phyloP scores from a whole-genome alignment of 352 stramenopile genomes.

The Phytopythium delawarense region DNA sequence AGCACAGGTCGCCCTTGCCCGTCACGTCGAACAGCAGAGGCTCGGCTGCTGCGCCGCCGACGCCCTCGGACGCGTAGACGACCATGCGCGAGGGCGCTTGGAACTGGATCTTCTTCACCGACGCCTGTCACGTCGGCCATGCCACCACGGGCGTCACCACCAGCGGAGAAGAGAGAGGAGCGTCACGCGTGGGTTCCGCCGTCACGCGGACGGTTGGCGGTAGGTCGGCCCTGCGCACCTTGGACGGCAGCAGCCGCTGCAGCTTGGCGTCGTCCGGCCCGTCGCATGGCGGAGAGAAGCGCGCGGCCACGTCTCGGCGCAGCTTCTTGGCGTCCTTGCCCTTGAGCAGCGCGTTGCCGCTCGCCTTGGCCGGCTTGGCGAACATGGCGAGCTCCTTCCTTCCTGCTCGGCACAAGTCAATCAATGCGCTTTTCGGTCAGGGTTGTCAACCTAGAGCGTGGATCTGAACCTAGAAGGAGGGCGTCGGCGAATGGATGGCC shows the following conservation, averaged over 20 bases:
- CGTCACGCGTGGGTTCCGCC: too few relatives aligned
- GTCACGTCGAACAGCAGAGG: constrained; percentile 69
- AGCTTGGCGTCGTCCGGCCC: constrained; percentile 33
- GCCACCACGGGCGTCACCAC: too few relatives aligned
- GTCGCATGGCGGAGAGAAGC: constrained; percentile 24
- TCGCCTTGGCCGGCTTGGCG: constrained; percentile 70
- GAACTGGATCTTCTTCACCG: constrained; percentile 75
- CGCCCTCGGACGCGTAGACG: constrained; percentile 57
- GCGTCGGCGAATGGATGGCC: too few relatives aligned
- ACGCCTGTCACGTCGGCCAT: constrained; percentile 10
- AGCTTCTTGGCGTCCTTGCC: constrained; percentile 87
- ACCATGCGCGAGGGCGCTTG: constrained; percentile 70
- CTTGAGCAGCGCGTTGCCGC: constrained; percentile 76
- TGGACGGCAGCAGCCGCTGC: constrained; percentile 37
- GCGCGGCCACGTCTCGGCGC: constrained; percentile 43
- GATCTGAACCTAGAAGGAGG: too few relatives aligned
- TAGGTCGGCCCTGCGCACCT: constrained; percentile 17
- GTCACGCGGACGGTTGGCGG: too few relatives aligned
- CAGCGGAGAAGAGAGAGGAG: not conserved
- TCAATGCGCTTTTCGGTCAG: too few relatives aligned
- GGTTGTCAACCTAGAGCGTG: too few relatives aligned
- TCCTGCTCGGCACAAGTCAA: too few relatives aligned
- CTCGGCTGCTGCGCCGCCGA: constrained; percentile 23
- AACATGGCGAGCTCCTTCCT: constrained; percentile 45
- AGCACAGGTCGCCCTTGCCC: constrained; percentile 62